Base-by-base conservation (phyloP, 805 yeast genomes). In the Monosporozyma siamensis region DNA sequence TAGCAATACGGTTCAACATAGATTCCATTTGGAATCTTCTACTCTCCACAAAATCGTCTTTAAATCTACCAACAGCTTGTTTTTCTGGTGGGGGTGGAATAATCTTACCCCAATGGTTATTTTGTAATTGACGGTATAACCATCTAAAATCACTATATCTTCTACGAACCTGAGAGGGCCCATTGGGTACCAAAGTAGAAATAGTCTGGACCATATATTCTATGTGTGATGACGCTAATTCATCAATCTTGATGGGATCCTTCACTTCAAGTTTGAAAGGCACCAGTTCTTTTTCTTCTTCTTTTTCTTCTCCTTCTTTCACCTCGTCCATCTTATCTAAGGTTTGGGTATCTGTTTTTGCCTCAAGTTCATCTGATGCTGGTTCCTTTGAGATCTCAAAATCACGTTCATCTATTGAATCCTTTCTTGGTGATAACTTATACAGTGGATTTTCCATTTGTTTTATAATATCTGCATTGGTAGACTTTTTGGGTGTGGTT, bases 1-100 rank as follows among this genome's bases (percentile, higher is more conserved):
- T 63, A 6, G 84, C 68, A n/a, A 86, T 80, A 55, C 82, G 83
- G 29, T 61, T 65, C 45, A 92, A 70, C 98, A 92, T 92, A 52
- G 72, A 78, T 57, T 90, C 96, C 56, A 92, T 69, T 4, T 90
- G 85, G 20, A 80, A 68, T 44, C 97, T 70, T 61, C 97, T 75
- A 49, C 78, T 78, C 61, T 92, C 97, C 40, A 92, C 78, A 53
- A 92, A 89, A 52, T 81, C 88, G 51, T 86, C 86, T 53, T 87
- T 87, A 63, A 92, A 88, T 48, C 96, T 73, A 4, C 97, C 97
- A 43, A 89, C 81, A 6, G 83, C 82, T 48, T 94, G 95, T 61
- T 92, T 95, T 46, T 85, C 95, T 0, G 97, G 89, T 4, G 97
- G 97, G 1, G 97, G 95, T 1, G 98, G 97, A 20, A 92, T 79